A percentile compares a stretch with the other conserved stretches of the same genome.
Evolutionary conservation across 805 yeast species (phyloP).

Genomic region (Metschnikowia chrysomelidarum): DNA sequence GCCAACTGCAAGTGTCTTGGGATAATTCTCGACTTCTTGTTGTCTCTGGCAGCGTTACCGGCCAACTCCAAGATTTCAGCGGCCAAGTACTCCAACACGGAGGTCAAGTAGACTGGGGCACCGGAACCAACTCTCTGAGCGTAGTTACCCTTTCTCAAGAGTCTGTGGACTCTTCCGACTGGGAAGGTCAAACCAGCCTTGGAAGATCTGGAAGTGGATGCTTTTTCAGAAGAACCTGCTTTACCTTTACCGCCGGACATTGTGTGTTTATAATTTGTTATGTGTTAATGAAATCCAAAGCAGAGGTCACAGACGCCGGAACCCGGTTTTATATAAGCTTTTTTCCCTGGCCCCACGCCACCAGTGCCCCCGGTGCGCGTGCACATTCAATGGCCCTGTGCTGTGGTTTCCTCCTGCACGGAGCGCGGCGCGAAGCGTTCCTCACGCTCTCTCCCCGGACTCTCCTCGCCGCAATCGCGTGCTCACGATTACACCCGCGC

Average conservation of each 20-base stretch:
- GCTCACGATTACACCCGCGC: conserved; percentile 11
- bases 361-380: conserved; percentile 6
- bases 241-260: conserved; percentile 34
- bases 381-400: no score
- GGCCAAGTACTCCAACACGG: conserved; percentile 49
- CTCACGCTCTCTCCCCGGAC: conserved; percentile 12
- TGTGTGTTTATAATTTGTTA: conserved; percentile 13
- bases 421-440: conserved; percentile 7
- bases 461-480: conserved; percentile 14
- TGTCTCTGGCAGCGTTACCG: conserved; percentile 57
- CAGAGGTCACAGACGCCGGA: conserved; percentile 4
- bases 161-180: conserved; percentile 51
- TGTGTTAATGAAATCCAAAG: conserved; percentile 6
- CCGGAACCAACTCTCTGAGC: conserved; percentile 54
- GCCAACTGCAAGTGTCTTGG: conserved; percentile 54
- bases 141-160: conserved; percentile 50
- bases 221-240: conserved; percentile 48
- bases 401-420: conserved; percentile 14
- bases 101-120: conserved; percentile 51
- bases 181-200: conserved; percentile 52
- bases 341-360: conserved; percentile 8
- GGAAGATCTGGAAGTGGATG: conserved; percentile 48
- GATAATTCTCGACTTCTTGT: conserved; percentile 82
- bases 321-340: conserved; percentile 13
- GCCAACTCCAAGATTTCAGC: conserved; percentile 53